A percentile compares a stretch with the other conserved stretches of the same genome.
These are phyloP conservation scores for Paxillus involutus DNA, from an alignment of 768 basidiomycete species.

Conservation along the genomic window DNA sequence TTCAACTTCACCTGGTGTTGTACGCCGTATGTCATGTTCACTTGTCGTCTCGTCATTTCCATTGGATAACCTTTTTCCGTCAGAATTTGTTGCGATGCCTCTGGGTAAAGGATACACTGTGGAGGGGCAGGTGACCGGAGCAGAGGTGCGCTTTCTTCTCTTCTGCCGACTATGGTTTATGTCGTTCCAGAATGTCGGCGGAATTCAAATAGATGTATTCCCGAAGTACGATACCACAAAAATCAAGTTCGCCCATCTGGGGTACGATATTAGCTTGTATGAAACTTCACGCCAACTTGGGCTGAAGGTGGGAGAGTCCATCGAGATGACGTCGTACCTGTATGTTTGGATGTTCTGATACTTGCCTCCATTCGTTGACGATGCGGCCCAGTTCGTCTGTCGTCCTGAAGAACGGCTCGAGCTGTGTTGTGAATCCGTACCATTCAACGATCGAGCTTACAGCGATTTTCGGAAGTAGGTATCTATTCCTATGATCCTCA, in stretches of 20 bases:
- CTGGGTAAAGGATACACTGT: constrained; percentile 22
- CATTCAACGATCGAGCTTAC: not conserved
- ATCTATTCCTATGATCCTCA: no score
- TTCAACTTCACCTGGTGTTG: constrained; percentile 19
- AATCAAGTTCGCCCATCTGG: not conserved
- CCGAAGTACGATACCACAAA: not conserved
- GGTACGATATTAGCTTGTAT: not conserved
- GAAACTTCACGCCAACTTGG: not conserved
- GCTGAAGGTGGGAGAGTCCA: not conserved
- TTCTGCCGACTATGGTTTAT: not conserved
- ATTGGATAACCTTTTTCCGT: not conserved
- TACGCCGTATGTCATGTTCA: not conserved
- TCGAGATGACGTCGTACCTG: not conserved
- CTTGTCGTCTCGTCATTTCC: not conserved
- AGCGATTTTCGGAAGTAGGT: not conserved
- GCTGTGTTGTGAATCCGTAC: not conserved
- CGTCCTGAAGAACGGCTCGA: not conserved
- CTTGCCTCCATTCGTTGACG: not conserved
- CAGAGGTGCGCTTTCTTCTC: not conserved
- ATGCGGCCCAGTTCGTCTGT: not conserved
- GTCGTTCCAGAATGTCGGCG: constrained; percentile 3
- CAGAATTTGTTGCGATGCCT: constrained; percentile 21
- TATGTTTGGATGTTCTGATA: not conserved
- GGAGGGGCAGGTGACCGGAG: constrained; percentile 16
- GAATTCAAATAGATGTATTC: constrained; percentile 8